These are phyloP conservation scores for Phyllosticta citriasiana DNA, from an alignment of 2,329 filamentous ascomycete genomes.

Conservation along the genomic window DNA sequence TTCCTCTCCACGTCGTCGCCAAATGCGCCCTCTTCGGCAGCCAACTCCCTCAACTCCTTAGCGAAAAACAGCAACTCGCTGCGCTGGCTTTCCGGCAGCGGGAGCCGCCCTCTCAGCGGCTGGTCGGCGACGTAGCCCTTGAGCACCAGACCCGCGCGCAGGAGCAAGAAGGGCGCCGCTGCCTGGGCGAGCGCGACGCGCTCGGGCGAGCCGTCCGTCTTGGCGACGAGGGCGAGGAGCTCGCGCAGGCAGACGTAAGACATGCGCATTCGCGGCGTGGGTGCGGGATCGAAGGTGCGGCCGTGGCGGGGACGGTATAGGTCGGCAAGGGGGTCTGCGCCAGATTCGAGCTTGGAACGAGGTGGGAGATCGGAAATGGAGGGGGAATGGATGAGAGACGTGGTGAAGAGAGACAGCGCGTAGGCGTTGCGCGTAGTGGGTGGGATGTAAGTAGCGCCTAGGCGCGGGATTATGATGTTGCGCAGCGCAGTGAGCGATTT, in stretches of 20 bases:
- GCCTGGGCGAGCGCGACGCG: conserved; percentile 59
- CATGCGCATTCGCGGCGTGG: conserved; percentile 59
- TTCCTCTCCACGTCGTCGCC: conserved; percentile 36
- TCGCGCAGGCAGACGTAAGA: conserved; percentile 73
- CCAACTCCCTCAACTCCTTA: conserved; percentile 53
- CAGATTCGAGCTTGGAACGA: background rate
- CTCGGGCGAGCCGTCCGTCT: conserved; percentile 34
- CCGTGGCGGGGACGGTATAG: conserved; percentile 60
- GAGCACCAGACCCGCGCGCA: conserved; percentile 71
- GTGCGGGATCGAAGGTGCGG: conserved; percentile 57
- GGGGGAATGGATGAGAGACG: conserved; percentile 68
- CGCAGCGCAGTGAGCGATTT: conserved; percentile 59
- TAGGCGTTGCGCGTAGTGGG: conserved; percentile 61
- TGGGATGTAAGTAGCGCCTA: conserved; percentile 57
- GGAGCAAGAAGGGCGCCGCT: conserved; percentile 69
- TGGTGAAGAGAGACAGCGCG: conserved; percentile 65
- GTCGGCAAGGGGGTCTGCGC: conserved; percentile 45
- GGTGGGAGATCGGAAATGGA: conserved; percentile 22
- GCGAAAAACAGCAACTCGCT: conserved; percentile 69
- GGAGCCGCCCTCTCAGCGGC: conserved; percentile 78
- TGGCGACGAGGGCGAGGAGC: conserved; percentile 47
- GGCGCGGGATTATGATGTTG: conserved; percentile 60
- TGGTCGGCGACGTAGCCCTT: conserved; percentile 84
- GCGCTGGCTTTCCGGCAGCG: conserved; percentile 71
- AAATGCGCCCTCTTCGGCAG: conserved; percentile 61